These are phyloP conservation scores for Ramalina peruviana DNA, from an alignment of 495 filamentous ascomycete genomes.

Conservation along the genomic window DNA sequence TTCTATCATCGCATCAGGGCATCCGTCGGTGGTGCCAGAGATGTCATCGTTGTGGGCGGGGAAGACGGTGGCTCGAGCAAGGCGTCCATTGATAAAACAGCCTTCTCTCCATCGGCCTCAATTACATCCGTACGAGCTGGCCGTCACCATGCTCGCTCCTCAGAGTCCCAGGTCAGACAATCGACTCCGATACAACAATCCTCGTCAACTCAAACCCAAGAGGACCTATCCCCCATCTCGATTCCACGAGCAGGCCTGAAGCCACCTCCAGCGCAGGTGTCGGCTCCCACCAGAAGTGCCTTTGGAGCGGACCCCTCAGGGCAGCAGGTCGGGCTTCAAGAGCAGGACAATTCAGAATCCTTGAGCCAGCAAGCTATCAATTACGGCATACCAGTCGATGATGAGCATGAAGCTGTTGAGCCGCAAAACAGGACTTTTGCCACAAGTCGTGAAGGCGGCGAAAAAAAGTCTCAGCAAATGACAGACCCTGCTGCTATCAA, in stretches of 20 bases:
- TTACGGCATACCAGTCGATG: neutral
- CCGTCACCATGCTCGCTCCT: slow-evolving; percentile 5
- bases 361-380: neutral
- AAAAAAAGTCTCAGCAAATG: slow-evolving; percentile 11
- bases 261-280: slow-evolving; percentile 26
- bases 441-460: neutral
- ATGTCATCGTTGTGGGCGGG: slow-evolving; percentile 30
- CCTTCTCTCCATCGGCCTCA: slow-evolving; percentile 27
- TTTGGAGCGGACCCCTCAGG: neutral
- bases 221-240: neutral
- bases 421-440: neutral
- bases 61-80: slow-evolving; percentile 24
- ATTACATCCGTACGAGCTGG: slow-evolving; percentile 6
- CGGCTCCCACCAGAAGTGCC: neutral
- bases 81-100: slow-evolving; percentile 23
- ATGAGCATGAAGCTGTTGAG: neutral
- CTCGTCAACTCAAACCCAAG: neutral
- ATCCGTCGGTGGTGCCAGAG: slow-evolving; percentile 58
- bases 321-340: too few relatives aligned
- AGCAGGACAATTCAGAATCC: neutral
- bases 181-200: neutral
- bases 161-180: slow-evolving; percentile 11
- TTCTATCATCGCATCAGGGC: slow-evolving; percentile 71
- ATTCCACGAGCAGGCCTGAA: slow-evolving; percentile 23
- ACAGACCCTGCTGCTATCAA: slow-evolving; percentile 22